Conservation (phyloP, 306 rosid genomes). For the Ziziphus jujuba region DNA sequence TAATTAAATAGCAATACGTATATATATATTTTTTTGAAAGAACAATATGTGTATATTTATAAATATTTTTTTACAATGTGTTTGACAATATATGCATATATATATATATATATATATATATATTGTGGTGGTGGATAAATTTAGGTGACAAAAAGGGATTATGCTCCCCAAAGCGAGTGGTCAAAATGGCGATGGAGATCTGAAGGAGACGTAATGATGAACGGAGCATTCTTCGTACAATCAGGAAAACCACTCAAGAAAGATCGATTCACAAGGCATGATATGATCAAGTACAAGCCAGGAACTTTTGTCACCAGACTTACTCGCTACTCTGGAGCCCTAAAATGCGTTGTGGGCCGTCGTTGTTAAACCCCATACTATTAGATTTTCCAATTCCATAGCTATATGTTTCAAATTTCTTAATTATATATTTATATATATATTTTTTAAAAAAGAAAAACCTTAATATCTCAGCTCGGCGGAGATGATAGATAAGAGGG, state of each 20-base stretch:
- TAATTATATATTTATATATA: not conserved
- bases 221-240: conserved; percentile 61
- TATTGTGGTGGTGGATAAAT: not conserved
- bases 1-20: too few relatives aligned
- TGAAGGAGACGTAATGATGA: conserved; percentile 58
- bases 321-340: conserved; percentile 51
- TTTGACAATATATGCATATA: not conserved
- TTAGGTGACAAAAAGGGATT: conserved; percentile 71
- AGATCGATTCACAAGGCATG: conserved; percentile 33
- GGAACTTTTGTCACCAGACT: conserved; percentile 48
- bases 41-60: too few relatives aligned
- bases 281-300: conserved; percentile 55
- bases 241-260: conserved; percentile 36
- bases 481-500: too few relatives aligned
- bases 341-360: conserved; percentile 33
- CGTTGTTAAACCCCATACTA: conserved; percentile 41
- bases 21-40: too few relatives aligned
- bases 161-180: conserved; percentile 39
- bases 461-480: too few relatives aligned
- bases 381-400: not conserved
- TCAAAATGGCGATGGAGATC: conserved; percentile 74
- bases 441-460: too few relatives aligned
- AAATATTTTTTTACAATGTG: too few relatives aligned
- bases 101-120: not conserved
- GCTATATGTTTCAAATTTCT: not conserved